phyloP scores from a whole-genome alignment of 768 basidiomycete species.

The Boletus rubescentipes region DNA sequence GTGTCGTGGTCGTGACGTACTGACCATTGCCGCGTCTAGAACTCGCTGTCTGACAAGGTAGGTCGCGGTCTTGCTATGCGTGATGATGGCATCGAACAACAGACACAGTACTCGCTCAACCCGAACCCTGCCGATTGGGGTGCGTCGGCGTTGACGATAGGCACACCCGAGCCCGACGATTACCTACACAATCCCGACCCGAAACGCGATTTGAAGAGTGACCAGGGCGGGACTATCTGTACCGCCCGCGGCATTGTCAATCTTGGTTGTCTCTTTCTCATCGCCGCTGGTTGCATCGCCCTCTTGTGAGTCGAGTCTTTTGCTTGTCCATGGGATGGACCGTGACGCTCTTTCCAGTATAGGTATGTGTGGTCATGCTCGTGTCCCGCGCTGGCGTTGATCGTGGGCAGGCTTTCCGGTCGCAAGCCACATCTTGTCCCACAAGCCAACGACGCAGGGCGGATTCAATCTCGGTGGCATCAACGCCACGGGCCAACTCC shows the following conservation, averaged over 20 bases:
- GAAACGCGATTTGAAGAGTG: slow-evolving; percentile 49
- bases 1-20: not conserved
- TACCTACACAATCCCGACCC: slow-evolving; percentile 65
- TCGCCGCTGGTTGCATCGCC: slow-evolving; percentile 46
- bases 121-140: slow-evolving; percentile 51
- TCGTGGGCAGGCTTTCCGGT: slow-evolving; percentile 47
- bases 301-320: slow-evolving; percentile 51
- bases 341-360: slow-evolving; percentile 10
- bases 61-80: not conserved
- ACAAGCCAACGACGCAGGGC: slow-evolving; percentile 40
- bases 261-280: slow-evolving; percentile 60
- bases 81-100: not conserved
- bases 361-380: slow-evolving; percentile 7
- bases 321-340: not conserved
- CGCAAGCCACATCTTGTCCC: slow-evolving; percentile 43
- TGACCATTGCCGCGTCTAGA: slow-evolving; percentile 15
- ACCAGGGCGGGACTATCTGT: slow-evolving; percentile 57
- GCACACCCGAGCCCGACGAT: slow-evolving; percentile 58
- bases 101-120: slow-evolving; percentile 37
- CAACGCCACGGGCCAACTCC: slow-evolving; percentile 70
- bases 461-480: slow-evolving; percentile 76
- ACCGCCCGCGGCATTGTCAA: slow-evolving; percentile 65
- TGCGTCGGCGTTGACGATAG: slow-evolving; percentile 41
- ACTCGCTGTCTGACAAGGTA: slow-evolving; percentile 29
- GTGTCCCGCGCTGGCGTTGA: not conserved